phyloP scores from a whole-genome alignment of 2,329 filamentous ascomycete species.

The Penicillium sp. region DNA sequence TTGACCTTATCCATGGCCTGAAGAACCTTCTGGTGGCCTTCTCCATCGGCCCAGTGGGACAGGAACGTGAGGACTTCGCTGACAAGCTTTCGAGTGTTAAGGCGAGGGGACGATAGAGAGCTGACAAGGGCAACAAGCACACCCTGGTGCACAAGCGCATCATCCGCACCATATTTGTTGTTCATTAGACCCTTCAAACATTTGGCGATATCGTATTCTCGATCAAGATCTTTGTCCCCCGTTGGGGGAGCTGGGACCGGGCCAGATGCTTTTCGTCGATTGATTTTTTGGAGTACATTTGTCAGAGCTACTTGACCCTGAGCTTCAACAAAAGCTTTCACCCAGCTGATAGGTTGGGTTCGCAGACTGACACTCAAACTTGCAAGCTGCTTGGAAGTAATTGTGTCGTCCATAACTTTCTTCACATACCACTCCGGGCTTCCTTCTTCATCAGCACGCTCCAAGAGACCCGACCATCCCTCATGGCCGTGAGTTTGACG shows the following conservation, averaged over 20 bases:
- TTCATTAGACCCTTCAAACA: constrained; percentile 98
- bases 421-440: constrained; percentile 98
- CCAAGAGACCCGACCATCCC: constrained; percentile 64
- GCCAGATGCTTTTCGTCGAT: constrained; percentile 76
- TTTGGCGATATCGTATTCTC: constrained; percentile 96
- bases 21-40: constrained; percentile 90
- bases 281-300: constrained; percentile 90
- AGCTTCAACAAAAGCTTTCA: constrained; percentile 92
- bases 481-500: constrained; percentile 67
- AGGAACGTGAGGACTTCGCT: constrained; percentile 96
- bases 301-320: constrained; percentile 96
- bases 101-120: constrained; percentile 80
- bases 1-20: constrained; percentile 93
- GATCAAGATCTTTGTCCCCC: constrained; percentile 78
- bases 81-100: constrained; percentile 90
- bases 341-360: constrained; percentile 97
- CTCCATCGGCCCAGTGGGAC: constrained; percentile 86
- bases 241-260: constrained; percentile 62
- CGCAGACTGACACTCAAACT: constrained; percentile 91
- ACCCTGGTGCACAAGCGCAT: constrained; percentile 85
- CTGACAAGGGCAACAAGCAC: constrained; percentile 84
- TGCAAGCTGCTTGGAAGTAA: constrained; percentile 86
- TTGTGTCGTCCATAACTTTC: constrained; percentile 92
- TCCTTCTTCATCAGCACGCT: constrained; percentile 87
- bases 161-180: constrained; percentile 98